Evolutionary conservation across 495 filamentous ascomycete species (phyloP).

Genomic region (Tuber microsphaerosporum): DNA sequence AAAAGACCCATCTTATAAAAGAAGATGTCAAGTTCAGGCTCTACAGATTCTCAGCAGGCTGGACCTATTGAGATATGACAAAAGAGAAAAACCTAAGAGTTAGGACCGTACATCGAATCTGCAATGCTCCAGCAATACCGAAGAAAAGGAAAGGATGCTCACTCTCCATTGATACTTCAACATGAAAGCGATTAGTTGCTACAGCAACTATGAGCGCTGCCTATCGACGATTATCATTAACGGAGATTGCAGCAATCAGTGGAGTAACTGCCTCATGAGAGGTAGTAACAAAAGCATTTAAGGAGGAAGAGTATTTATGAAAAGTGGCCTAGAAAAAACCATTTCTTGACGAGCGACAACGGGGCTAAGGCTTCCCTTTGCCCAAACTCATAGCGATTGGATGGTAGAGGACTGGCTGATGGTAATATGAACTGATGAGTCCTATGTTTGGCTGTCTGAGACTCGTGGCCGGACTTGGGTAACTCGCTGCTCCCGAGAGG

Average conservation of each 20-base stretch:
- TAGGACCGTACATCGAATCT: constrained; percentile 5
- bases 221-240: not conserved
- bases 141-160: not conserved
- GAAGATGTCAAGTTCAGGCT: constrained; percentile 5
- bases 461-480: too few relatives aligned
- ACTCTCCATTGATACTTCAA: not conserved
- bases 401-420: too few relatives aligned
- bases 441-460: too few relatives aligned
- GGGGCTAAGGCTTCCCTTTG: too few relatives aligned
- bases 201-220: constrained; percentile 7
- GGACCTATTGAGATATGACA: constrained; percentile 5
- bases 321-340: too few relatives aligned
- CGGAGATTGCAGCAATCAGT: constrained; percentile 6
- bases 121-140: not conserved
- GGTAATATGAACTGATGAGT: too few relatives aligned
- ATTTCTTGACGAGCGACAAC: too few relatives aligned
- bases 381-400: too few relatives aligned
- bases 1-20: not conserved
- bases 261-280: constrained; percentile 6
- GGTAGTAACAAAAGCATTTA: too few relatives aligned
- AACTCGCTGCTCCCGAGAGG: too few relatives aligned
- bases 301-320: too few relatives aligned
- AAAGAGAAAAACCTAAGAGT: constrained; percentile 1
- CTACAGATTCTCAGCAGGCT: constrained; percentile 1
- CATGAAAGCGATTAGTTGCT: not conserved